A percentile compares a stretch with the other conserved stretches of the same genome.
Conservation (phyloP, 2,329 filamentous ascomycete genomes). For the Orbilia brochopaga region DNA sequence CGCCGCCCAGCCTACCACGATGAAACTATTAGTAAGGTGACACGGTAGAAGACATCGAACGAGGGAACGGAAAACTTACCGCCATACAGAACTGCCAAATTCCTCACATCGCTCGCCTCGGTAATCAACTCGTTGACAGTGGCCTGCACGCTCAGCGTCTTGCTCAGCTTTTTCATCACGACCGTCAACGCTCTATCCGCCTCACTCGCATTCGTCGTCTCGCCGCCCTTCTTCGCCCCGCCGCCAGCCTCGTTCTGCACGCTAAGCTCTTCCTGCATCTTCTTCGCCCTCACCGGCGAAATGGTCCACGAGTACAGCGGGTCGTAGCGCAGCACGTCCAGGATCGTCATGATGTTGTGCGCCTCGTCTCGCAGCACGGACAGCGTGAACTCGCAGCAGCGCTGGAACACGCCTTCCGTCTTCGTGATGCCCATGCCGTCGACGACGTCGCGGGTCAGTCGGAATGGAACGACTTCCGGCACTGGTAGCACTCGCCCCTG, state of each 20-base stretch:
- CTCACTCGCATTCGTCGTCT: conserved; percentile 64
- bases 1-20: conserved; percentile 59
- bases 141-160: conserved; percentile 89
- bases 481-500: conserved; percentile 89
- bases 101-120: conserved; percentile 89
- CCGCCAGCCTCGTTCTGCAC: conserved; percentile 55
- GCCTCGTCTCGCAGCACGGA: conserved; percentile 93
- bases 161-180: conserved; percentile 93
- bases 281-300: conserved; percentile 66
- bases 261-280: conserved; percentile 66
- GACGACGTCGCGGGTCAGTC: conserved; percentile 89
- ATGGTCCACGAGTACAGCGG: conserved; percentile 84
- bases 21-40: conserved; percentile 43
- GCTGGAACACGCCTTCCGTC: conserved; percentile 92
- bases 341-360: conserved; percentile 96
- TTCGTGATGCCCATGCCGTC: conserved; percentile 96
- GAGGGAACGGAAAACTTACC: conserved; percentile 61
- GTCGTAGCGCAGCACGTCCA: conserved; percentile 97
- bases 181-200: conserved; percentile 90
- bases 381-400: conserved; percentile 98
- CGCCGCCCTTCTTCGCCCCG: conserved; percentile 56
- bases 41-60: conserved; percentile 14
- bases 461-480: conserved; percentile 93
- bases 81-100: conserved; percentile 87
- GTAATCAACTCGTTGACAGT: conserved; percentile 98